Base-by-base conservation (phyloP, 1,284 basidiomycete species). In the Malassezia sympodialis region DNA sequence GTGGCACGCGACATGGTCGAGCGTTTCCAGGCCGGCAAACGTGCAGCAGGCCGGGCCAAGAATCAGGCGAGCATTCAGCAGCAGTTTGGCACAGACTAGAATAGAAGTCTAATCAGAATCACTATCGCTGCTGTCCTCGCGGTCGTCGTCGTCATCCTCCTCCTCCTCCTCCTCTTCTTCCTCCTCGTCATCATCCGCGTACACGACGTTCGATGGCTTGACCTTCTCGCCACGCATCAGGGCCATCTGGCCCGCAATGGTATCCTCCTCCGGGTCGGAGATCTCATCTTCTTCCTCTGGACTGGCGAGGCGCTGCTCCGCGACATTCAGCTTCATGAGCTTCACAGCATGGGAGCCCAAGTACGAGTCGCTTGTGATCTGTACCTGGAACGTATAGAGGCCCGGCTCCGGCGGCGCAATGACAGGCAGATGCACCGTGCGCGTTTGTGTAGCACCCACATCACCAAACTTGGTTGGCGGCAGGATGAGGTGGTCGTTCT, bases 241-340 rank as follows among this genome's bases (percentile, higher is more conserved):
- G 2, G 93, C 91, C 90, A 98, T 96, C 79, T 99, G 94, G 3
- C 94, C 94, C 3, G 91, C 94, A 43, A 98, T 78, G 23, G 91
- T 0, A 41, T 73, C 72, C 51, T 74, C 72, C 31, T 74, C 72
- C 0, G 72, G 70, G 27, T 74, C 72, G 19, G 63, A 66, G 40
- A 74, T 74, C n/a, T 74, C 67, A 47, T 74, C 71, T 50, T 76
- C 69, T 12, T 63, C 53, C 11, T 45, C 61, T 8, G 39, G 49
- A 11, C 34, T 47, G 14, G 40, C 52, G 23, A 66, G 69, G 10
- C 62, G 79, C 82, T 52, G 74, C 90, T 82, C 65, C 10, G 88
- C 85, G 53, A 78, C 79, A 43, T 80, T 79, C 7, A 82, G 53
- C 60, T 67, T 65, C 39, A 74, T 62, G 53, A 61, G 58, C 47